phyloP scores from a whole-genome alignment of 805 yeast species.

The Komagataella pseudopastoris region DNA sequence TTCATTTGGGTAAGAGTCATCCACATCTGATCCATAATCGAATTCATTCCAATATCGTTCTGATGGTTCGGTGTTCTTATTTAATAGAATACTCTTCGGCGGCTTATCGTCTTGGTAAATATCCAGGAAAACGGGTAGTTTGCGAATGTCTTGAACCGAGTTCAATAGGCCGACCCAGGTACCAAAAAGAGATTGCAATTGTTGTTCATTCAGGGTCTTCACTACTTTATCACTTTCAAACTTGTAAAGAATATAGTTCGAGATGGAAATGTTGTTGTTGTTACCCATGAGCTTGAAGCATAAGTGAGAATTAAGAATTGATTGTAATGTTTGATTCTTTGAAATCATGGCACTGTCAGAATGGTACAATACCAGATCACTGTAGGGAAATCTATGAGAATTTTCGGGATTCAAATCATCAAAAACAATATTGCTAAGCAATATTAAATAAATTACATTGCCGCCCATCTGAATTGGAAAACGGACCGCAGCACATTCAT shows the following conservation, averaged over 20 bases:
- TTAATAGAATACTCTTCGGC: slow-evolving; percentile 15
- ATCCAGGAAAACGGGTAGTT: slow-evolving; percentile 19
- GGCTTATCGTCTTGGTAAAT: neutral
- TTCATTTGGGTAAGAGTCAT: neutral
- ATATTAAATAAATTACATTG: neutral
- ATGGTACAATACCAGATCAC: neutral
- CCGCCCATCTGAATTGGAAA: neutral
- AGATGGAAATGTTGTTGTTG: neutral
- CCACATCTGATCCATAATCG: slow-evolving; percentile 42
- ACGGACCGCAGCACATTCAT: neutral
- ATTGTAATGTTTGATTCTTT: neutral
- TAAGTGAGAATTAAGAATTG: neutral
- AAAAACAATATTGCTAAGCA: neutral
- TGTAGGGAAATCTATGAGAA: neutral
- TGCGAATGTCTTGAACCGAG: slow-evolving; percentile 24
- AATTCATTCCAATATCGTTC: slow-evolving; percentile 54
- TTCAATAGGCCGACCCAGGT: slow-evolving; percentile 8
- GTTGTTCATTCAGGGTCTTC: neutral
- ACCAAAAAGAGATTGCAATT: slow-evolving; percentile 15
- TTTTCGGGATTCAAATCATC: neutral
- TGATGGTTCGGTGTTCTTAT: slow-evolving; percentile 6
- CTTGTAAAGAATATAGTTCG: neutral
- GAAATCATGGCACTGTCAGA: neutral
- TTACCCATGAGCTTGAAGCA: neutral
- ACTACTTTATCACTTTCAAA: neutral